A percentile compares a stretch with the other conserved stretches of the same genome.
Evolutionary conservation across 306 rosid species (phyloP).

Genomic region (Dalbergia cultrata): DNA sequence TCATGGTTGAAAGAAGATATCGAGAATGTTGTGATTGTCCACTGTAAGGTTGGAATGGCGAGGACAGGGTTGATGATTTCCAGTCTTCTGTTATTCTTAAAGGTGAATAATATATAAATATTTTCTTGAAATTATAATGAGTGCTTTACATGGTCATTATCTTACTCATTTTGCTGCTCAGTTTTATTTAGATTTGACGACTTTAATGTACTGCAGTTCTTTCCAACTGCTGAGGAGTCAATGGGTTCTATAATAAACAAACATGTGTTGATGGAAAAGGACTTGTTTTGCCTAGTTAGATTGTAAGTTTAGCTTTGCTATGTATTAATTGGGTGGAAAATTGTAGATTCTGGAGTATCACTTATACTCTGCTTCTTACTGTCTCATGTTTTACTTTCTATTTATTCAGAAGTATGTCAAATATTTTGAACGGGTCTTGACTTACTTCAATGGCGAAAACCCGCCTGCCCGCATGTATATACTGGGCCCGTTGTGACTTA

Average conservation of each 20-base stretch:
- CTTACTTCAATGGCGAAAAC: conserved; percentile 89
- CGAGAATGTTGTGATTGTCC: conserved; percentile 98
- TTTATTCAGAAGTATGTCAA: conserved; percentile 85
- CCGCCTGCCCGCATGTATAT: conserved; percentile 93
- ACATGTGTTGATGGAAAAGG: conserved; percentile 96
- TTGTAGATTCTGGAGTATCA: conserved; percentile 30
- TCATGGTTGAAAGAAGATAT: conserved; percentile 97
- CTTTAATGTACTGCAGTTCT: conserved; percentile 71
- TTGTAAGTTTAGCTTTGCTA: conserved; percentile 69
- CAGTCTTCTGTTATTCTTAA: conserved; percentile 90
- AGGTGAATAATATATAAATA: conserved; percentile 58
- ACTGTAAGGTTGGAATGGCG: conserved; percentile 99
- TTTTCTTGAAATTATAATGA: conserved; percentile 37
- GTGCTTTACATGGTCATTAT: conserved; percentile 26
- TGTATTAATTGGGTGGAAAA: conserved; percentile 35
- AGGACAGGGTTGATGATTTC: conserved; percentile 99
- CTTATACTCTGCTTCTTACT: conserved; percentile 23
- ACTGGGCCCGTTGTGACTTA: conserved; percentile 30
- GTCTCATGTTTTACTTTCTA: conserved; percentile 24
- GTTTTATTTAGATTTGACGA: conserved; percentile 29
- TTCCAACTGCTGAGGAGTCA: conserved; percentile 97
- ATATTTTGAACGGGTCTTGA: conserved; percentile 87
- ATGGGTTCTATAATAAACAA: conserved; percentile 96
- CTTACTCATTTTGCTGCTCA: conserved; percentile 24
- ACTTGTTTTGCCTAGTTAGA: conserved; percentile 96